These are phyloP conservation scores for Triticum urartu DNA, from an alignment of 176 grass and related monocot genomes.

Conservation along the genomic window DNA sequence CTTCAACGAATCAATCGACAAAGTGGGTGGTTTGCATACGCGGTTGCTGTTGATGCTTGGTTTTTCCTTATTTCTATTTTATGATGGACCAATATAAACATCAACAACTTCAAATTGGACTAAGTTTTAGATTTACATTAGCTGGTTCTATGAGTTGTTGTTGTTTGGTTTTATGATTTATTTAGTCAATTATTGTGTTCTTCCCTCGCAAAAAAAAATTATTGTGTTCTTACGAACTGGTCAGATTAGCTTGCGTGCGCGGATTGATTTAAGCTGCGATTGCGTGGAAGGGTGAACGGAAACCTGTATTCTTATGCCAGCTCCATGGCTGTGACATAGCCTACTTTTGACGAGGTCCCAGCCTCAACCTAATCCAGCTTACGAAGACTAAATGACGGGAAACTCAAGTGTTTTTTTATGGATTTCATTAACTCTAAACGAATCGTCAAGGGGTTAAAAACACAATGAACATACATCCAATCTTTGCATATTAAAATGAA, in stretches of 20 bases:
- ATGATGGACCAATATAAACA: no score
- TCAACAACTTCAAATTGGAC: no score
- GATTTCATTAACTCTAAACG: no score
- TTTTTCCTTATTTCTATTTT: no score
- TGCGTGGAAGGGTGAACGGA: slow-evolving; percentile 12
- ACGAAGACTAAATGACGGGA: background rate
- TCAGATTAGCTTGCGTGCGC: slow-evolving; percentile 25
- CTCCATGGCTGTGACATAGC: background rate
- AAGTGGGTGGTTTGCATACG: background rate
- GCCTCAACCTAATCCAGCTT: background rate
- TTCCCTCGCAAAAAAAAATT: background rate
- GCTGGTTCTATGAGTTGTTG: background rate
- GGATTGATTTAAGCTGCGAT: background rate
- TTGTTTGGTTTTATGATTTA: background rate
- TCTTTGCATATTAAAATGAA: no score
- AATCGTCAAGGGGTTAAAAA: no score
- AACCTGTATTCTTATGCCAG: background rate
- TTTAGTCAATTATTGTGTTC: slow-evolving; percentile 13
- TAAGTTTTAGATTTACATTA: background rate
- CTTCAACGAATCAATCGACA: background rate
- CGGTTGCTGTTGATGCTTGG: background rate
- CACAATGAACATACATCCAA: no score
- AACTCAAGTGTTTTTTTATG: background rate
- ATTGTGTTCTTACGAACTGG: slow-evolving; percentile 1
- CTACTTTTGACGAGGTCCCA: slow-evolving; percentile 15